Evolutionary conservation across 441 rosid species (phyloP).

Genomic region (Flueggea neowawraea): DNA sequence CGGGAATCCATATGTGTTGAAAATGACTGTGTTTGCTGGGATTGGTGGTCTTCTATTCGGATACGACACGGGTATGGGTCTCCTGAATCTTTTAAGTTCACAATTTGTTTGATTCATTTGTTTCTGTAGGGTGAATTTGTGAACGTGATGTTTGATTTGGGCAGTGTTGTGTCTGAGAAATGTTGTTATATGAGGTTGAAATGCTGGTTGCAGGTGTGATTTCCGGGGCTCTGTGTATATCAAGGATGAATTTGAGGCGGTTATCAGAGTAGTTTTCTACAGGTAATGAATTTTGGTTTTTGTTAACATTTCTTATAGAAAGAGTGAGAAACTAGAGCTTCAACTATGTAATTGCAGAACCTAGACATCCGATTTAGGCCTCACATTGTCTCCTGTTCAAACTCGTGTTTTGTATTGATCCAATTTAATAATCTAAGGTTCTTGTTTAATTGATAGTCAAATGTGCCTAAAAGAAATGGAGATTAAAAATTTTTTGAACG

Average conservation of each 20-base stretch:
- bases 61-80: slow-evolving; percentile 74
- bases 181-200: not conserved
- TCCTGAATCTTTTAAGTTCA: no score
- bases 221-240: slow-evolving; percentile 95
- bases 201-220: slow-evolving; percentile 68
- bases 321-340: not conserved
- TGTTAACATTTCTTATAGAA: not conserved
- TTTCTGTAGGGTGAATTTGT: no score
- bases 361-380: no score
- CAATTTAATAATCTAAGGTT: no score
- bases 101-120: no score
- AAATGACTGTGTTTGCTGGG: slow-evolving; percentile 78
- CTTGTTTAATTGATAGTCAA: no score
- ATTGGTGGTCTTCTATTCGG: slow-evolving; percentile 92
- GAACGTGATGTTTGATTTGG: not conserved
- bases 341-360: no score
- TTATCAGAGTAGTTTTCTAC: slow-evolving; percentile 71
- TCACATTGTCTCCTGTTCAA: no score
- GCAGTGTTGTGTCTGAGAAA: not conserved
- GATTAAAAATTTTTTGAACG: no score
- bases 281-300: slow-evolving; percentile 37
- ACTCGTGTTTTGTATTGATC: no score
- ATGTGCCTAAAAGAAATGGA: no score
- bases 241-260: slow-evolving; percentile 81
- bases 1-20: slow-evolving; percentile 54